A percentile compares a stretch with the other conserved stretches of the same genome.
phyloP scores from a whole-genome alignment of 2,329 filamentous ascomycete genomes.

The Cercospora zeae-maydis region DNA sequence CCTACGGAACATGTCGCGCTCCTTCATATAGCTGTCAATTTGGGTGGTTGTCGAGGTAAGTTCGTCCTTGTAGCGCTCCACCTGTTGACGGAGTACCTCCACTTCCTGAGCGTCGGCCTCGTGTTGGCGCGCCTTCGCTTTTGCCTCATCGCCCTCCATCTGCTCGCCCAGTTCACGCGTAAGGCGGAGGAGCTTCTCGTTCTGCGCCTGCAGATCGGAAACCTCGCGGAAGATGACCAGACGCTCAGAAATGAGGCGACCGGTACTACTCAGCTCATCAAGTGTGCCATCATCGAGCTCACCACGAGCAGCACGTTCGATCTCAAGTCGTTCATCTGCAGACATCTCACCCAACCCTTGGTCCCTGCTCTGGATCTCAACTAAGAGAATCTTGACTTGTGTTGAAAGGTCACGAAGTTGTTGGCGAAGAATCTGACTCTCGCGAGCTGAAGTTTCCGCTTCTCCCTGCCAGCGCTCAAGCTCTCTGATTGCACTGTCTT shows the following conservation, averaged over 20 bases:
- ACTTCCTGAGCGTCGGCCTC: conserved; percentile 61
- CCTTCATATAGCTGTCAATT: conserved; percentile 88
- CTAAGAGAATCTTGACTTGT: conserved; percentile 84
- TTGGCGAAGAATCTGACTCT: conserved; percentile 75
- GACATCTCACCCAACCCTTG: conserved; percentile 70
- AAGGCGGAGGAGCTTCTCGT: conserved; percentile 76
- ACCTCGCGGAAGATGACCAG: conserved; percentile 88
- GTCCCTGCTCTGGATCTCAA: conserved; percentile 79
- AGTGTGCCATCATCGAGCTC: conserved; percentile 68
- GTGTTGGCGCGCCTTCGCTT: conserved; percentile 54
- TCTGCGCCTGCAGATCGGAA: conserved; percentile 80
- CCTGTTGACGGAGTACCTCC: conserved; percentile 66
- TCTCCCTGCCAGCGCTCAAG: conserved; percentile 75
- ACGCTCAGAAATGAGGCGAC: conserved; percentile 82
- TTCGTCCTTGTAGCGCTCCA: conserved; percentile 79
- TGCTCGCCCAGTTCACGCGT: conserved; percentile 80
- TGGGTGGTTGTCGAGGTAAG: conserved; percentile 76
- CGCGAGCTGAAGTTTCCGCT: conserved; percentile 58
- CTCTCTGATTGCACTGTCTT: conserved; percentile 73
- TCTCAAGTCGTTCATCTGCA: conserved; percentile 67
- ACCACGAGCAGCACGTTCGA: conserved; percentile 73
- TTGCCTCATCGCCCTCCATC: conserved; percentile 86
- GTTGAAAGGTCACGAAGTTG: conserved; percentile 86
- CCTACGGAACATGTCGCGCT: conserved; percentile 95
- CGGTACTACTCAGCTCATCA: conserved; percentile 76